phyloP scores from a whole-genome alignment of 1,284 basidiomycete genomes.

The Ustilago bromivora region DNA sequence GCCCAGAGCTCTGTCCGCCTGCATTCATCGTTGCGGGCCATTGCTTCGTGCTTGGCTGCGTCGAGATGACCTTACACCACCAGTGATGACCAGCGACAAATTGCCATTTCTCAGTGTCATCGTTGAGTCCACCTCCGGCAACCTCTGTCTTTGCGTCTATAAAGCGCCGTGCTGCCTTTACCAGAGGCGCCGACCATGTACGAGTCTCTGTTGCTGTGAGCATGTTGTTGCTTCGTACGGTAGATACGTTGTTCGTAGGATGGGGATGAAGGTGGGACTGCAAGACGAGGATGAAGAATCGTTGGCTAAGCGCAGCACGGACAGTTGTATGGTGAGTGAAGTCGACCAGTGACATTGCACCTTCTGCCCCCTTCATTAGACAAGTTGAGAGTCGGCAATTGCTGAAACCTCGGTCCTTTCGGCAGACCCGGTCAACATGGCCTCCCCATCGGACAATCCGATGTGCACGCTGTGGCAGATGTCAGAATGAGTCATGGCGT shows the following conservation, averaged over 20 bases:
- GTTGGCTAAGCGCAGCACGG: background rate
- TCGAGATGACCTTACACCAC: slow-evolving; percentile 26
- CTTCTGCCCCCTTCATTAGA: background rate
- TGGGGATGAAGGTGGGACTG: background rate
- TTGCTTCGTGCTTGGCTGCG: slow-evolving; percentile 22
- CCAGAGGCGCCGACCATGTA: slow-evolving; percentile 24
- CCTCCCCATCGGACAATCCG: background rate
- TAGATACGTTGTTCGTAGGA: background rate
- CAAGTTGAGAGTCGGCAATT: background rate
- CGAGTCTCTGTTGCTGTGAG: slow-evolving; percentile 26
- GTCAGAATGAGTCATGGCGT: background rate
- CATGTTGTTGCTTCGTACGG: slow-evolving; percentile 7
- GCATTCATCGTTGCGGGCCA: background rate
- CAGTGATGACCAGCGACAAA: slow-evolving; percentile 29
- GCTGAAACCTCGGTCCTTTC: background rate
- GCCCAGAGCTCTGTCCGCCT: background rate
- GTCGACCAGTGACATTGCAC: background rate
- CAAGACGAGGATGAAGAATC: background rate
- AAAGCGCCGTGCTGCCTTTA: slow-evolving; percentile 12
- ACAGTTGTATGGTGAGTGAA: background rate
- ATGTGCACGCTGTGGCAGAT: background rate
- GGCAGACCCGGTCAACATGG: background rate
- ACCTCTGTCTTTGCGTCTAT: background rate
- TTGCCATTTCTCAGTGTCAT: slow-evolving; percentile 21
- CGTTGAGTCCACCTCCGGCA: background rate